Evolutionary conservation across 73 alveolate genomes (phyloP), one percentile per base, ranked within the genome.

Genomic region (Paraurostyla sp.): DNA sequence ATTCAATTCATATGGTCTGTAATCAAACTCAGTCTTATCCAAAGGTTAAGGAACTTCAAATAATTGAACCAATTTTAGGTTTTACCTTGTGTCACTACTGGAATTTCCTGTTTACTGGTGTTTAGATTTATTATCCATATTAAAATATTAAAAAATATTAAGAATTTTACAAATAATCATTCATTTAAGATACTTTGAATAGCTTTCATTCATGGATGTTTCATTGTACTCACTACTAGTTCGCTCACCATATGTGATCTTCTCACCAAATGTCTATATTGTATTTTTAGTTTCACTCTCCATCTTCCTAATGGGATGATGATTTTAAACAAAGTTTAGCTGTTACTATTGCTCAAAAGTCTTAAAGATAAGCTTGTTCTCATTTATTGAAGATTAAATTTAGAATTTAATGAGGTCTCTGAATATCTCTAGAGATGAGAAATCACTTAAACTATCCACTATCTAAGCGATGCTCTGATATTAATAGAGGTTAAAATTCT

Each of bases 181-280:
- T 65, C 82, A 65, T 22, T 65, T 65, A 13, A 65, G 32, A 38
- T 65, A 65, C 38, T 65, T 65, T 3, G 82, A 65, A 40, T 65
- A 65, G 32, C 82, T 65, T 16, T 65, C 82, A 65, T 65, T 65
- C 58, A 65, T 65, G 1, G 60, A 38, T 15, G 82, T 65, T 9
- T 65, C 82, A 38, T 58, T 58, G 41, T 22, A 65, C 18, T 65
- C 82, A 65, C 82, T 65, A 38, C 82, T 65, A 35, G 82, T 65
- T n/a, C n/a, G n/a, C n/a, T n/a, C n/a, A n/a, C n/a, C n/a, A n/a
- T n/a, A n/a, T n/a, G n/a, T n/a, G n/a, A n/a, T n/a, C n/a, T n/a
- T n/a, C 46, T 65, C 41, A 2, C 41, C 82, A 65, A 38, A 65
- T 0, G 54, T 35, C 23, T 35, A 38, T 18, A 65, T 13, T 65